Base-by-base conservation (phyloP, 257 asterid genomes). In the Rubia yunnanensis region DNA sequence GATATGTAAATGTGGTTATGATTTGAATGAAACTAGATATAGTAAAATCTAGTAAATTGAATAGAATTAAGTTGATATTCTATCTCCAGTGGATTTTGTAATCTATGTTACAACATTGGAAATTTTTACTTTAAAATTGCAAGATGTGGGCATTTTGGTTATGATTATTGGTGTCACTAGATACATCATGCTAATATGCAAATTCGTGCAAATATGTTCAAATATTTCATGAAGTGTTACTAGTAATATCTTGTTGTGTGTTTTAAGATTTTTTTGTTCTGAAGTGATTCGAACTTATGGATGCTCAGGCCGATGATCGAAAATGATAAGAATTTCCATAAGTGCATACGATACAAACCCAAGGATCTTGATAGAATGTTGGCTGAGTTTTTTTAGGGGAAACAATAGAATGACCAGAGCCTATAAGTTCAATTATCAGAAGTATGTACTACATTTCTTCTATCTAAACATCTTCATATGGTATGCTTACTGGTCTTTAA, bases 321-420 rank as follows among this genome's bases (percentile, higher is more conserved):
- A 80, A 76, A 79, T 56, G 98, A 95, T 3, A 87, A 89, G 66
- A 92, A 87, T 77, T 96, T 96, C 20, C 75, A 66, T 68, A 92
- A 92, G 81, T 92, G 87, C 78, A 84, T 92, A 71, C 82, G 85
- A 71, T 92, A 83, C 66, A 77, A 65, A 18, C 89, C 96, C 0
- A 97, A 92, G 77, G 98, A 87, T 80, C 96, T 92, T 38, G 98
- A 92, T 63, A 80, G 96, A 60, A 89, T 92, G 98, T 82, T 92
- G 65, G 92, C 98, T 0, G 98, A 92, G 81, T 87, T 92, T 60
- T 92, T 92, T 38, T 96, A 92, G 79, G 97, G 98, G 41, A 92
- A 92, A 82, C 85, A 86, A 5, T 87, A 88, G 87, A 87, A 77
- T 27, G 97, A 90, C 56, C 76, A 79, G 26, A 86, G 77, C 74